Evolutionary conservation across 2,329 filamentous ascomycete species (phyloP), one percentile per base, ranked within the genome.

Genomic region (Xylariaceae sp.): DNA sequence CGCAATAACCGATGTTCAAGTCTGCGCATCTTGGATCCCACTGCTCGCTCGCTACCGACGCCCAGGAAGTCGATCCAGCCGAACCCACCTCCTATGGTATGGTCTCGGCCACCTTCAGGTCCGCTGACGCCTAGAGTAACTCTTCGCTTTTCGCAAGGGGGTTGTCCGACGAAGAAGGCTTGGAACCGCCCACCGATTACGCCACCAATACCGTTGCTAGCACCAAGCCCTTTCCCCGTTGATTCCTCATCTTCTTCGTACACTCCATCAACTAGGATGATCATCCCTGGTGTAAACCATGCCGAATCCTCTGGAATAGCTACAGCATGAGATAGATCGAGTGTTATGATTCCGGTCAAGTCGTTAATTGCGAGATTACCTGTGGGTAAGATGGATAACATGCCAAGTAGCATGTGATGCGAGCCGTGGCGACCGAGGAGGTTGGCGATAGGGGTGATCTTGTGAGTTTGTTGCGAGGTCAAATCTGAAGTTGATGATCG

Each of bases 1-100:
- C 71, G 74, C 6, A 93, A 76, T 2, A 94, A 77, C 52, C 86
- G 83, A 42, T 84, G 79, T 70, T 96, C 89, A 0, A 97, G 80
- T 60, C 83, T 86, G 57, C 90, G 85, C 93, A 97, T 97, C 59
- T 88, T 88, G 1, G 83, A 74, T 0, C 93, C 92, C 0, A 88
- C 84, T 5, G 91, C 92, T 51, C 92, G 87, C 73, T 96, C 91
- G 68, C 91, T 96, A 42, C 93, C 93, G 1, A 94, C 84, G 4
- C 93, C 94, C 1, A 97, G 79, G 70, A 97, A 99, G 73, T 97
- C 94, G 56, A 96, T 92, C 92, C 94, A 99, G 49, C 94, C 94
- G 70, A 97, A 97, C 0, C 90, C 90, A 59, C 89, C 89, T 34
- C 87, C 88, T 48, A 89, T 84, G 45, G 83, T 86, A 62, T 84